Evolutionary conservation across 495 filamentous ascomycete species (phyloP).

Genomic region (Amphirosellinia nigrospora): DNA sequence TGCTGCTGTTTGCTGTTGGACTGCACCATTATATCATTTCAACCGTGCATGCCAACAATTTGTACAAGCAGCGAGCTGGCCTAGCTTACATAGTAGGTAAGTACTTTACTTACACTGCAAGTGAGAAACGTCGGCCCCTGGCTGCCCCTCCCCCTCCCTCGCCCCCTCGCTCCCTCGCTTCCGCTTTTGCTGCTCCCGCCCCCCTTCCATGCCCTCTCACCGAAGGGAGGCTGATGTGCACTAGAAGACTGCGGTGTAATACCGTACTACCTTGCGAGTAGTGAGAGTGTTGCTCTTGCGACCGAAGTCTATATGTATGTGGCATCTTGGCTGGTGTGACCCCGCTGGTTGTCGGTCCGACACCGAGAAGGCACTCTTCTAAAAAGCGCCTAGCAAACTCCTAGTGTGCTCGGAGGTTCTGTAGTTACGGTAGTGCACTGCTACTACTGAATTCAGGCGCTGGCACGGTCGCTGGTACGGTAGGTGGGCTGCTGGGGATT

Average conservation of each 20-base stretch:
- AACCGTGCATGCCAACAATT: background rate
- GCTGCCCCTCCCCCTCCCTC: background rate
- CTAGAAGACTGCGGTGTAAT: background rate
- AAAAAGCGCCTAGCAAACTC: background rate
- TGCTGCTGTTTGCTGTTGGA: no score
- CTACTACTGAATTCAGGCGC: background rate
- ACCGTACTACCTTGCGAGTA: background rate
- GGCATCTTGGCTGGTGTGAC: background rate
- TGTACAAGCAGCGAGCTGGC: background rate
- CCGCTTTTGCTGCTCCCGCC: background rate
- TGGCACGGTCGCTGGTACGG: no score
- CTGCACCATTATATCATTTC: slow-evolving; percentile 4
- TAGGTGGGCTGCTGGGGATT: no score
- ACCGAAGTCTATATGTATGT: background rate
- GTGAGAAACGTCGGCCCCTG: background rate
- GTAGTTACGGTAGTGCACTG: background rate
- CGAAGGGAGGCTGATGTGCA: background rate
- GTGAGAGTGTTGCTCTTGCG: background rate
- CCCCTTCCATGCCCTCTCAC: no score
- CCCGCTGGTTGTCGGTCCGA: background rate
- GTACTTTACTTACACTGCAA: no score
- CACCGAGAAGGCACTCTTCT: slow-evolving; percentile 9
- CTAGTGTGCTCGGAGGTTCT: background rate
- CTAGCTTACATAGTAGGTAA: background rate
- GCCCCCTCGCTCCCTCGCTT: background rate